Evolutionary conservation across 148 eudicot species (phyloP).

Genomic region (Vaccinium myrtillus): DNA sequence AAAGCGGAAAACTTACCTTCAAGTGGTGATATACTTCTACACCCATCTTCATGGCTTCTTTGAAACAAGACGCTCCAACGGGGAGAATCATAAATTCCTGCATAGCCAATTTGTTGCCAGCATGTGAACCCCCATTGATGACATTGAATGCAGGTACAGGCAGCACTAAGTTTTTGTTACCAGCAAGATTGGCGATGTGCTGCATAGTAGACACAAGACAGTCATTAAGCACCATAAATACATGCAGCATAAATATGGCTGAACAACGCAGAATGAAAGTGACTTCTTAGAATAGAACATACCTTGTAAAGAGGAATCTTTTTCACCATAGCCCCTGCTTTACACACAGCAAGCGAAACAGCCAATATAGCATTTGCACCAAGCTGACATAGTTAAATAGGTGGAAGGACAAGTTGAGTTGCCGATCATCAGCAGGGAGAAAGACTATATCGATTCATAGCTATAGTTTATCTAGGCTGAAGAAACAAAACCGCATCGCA

Average conservation of each 20-base stretch:
- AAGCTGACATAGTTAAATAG: slow-evolving; percentile 43
- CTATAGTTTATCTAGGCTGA: neutral
- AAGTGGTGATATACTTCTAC: slow-evolving; percentile 87
- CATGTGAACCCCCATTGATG: slow-evolving; percentile 98
- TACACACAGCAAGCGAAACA: slow-evolving; percentile 93
- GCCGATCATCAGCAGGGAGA: neutral
- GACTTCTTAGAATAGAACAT: slow-evolving; percentile 9
- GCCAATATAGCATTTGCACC: slow-evolving; percentile 98
- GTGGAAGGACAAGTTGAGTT: too few relatives aligned
- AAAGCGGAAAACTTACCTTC: slow-evolving; percentile 48
- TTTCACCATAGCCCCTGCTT: slow-evolving; percentile 83
- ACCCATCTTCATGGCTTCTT: slow-evolving; percentile 99
- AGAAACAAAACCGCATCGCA: slow-evolving; percentile 14
- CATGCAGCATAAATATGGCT: neutral
- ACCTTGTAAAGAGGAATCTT: slow-evolving; percentile 91
- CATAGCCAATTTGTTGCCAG: slow-evolving; percentile 98
- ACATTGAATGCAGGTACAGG: slow-evolving; percentile 99
- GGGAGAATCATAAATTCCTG: slow-evolving; percentile 99
- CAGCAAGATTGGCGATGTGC: slow-evolving; percentile 96
- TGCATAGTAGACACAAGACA: slow-evolving; percentile 26
- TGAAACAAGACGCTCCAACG: slow-evolving; percentile 78
- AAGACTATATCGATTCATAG: neutral
- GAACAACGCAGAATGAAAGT: neutral
- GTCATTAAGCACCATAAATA: slow-evolving; percentile 1
- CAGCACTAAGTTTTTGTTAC: slow-evolving; percentile 82